phyloP scores from a whole-genome alignment of 2,329 filamentous ascomycete genomes.

The Chalaropsis thielavioides region DNA sequence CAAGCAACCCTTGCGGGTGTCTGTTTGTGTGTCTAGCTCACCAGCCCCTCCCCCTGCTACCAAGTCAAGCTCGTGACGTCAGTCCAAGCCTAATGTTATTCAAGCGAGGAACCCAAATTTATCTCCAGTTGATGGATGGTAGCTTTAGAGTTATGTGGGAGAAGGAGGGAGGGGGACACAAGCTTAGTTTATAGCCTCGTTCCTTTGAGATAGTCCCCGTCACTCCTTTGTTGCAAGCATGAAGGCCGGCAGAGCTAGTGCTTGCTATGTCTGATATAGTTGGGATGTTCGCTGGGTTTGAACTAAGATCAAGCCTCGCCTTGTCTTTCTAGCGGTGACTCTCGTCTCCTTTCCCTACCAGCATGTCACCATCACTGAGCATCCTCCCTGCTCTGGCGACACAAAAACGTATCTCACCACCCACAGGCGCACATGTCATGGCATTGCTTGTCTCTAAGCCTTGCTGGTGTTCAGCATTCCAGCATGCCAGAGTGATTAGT shows the following conservation, averaged over 20 bases:
- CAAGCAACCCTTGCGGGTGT: not conserved
- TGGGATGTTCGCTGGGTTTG: not conserved
- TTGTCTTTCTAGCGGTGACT: not conserved
- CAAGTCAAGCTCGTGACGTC: not conserved
- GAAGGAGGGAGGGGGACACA: not conserved
- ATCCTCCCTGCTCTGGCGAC: not conserved
- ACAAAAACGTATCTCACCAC: too few relatives aligned
- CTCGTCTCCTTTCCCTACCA: not conserved
- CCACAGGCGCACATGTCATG: too few relatives aligned
- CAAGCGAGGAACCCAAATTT: not conserved
- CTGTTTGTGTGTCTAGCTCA: not conserved
- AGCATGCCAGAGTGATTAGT: not conserved
- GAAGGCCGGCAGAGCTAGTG: not conserved
- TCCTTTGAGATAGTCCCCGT: not conserved
- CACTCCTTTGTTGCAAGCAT: not conserved
- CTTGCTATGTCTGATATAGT: not conserved
- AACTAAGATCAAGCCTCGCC: not conserved
- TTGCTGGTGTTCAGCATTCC: not conserved
- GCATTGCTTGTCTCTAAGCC: too few relatives aligned
- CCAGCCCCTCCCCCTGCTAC: not conserved
- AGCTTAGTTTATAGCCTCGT: conserved; percentile 1
- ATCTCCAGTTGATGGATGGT: not conserved
- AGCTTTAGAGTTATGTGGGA: not conserved
- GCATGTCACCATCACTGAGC: not conserved
- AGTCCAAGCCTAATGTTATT: not conserved